Conservation (phyloP, 2,329 filamentous ascomycete species). For the Cordyceps cateniannulata region DNA sequence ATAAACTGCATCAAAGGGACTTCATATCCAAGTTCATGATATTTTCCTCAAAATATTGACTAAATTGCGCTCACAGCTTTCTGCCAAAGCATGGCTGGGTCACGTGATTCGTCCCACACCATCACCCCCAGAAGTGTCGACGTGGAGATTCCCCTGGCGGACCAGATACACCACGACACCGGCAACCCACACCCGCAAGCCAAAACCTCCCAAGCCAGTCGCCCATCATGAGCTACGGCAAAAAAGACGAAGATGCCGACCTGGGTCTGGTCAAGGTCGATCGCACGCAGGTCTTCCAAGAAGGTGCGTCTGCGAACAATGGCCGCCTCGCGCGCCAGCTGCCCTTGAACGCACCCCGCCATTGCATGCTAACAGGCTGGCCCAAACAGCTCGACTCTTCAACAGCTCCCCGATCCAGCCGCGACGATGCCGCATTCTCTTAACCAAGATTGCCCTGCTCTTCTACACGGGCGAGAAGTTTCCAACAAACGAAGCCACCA, state of each 20-base stretch:
- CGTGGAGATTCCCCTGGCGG: constrained; percentile 32
- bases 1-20: no score
- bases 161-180: constrained; percentile 28
- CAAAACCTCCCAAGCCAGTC: constrained; percentile 24
- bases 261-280: constrained; percentile 93
- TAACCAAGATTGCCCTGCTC: constrained; percentile 95
- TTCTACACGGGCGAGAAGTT: constrained; percentile 97
- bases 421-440: constrained; percentile 91
- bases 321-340: constrained; percentile 10
- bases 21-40: background rate
- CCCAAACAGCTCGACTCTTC: constrained; percentile 76
- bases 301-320: constrained; percentile 59
- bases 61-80: background rate
- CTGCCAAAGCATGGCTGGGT: background rate
- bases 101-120: constrained; percentile 28
- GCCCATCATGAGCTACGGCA: constrained; percentile 86
- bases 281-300: constrained; percentile 95
- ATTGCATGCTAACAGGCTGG: constrained; percentile 29
- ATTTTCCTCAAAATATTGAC: background rate
- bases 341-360: constrained; percentile 16
- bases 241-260: constrained; percentile 98
- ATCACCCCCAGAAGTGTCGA: constrained; percentile 30
- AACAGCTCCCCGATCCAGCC: constrained; percentile 96
- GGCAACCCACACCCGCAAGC: constrained; percentile 24
- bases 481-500: constrained; percentile 93